phyloP scores from a whole-genome alignment of 2,329 filamentous ascomycete genomes.

The Pseudogymnoascus sp. region DNA sequence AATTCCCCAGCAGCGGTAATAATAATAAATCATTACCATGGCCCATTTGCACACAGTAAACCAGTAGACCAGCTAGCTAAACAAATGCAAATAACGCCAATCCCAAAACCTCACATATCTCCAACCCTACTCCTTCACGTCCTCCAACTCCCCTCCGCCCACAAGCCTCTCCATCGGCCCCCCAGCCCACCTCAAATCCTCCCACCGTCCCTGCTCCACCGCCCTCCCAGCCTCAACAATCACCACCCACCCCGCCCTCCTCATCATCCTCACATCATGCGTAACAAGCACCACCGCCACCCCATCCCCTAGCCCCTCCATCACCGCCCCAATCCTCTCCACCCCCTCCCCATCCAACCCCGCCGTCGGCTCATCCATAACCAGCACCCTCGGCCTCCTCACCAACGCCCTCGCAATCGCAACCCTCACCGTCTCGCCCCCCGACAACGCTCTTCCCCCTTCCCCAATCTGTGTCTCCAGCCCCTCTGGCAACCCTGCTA shows the following conservation, averaged over 20 bases:
- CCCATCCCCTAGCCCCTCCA: too few species aligned
- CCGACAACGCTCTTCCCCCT: conserved; percentile 63
- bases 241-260: too few species aligned
- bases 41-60: not conserved
- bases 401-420: conserved; percentile 54
- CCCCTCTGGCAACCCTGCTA: conserved; percentile 54
- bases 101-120: not conserved
- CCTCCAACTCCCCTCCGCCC: conserved; percentile 36
- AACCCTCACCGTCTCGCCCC: conserved; percentile 69
- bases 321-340: too few species aligned
- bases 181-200: conserved; percentile 26
- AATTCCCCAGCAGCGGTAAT: not conserved
- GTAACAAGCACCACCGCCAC: too few species aligned
- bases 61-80: not conserved
- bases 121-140: conserved; percentile 23
- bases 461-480: conserved; percentile 68
- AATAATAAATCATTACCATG: not conserved
- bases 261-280: too few species aligned
- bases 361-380: conserved; percentile 95
- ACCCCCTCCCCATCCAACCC: conserved; percentile 93
- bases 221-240: too few species aligned
- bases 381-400: conserved; percentile 70
- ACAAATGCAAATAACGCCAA: not conserved
- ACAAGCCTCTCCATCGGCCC: conserved; percentile 31
- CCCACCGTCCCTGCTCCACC: conserved; percentile 52